Conservation (phyloP, 345 rosid species). For the Acer yangbiense region DNA sequence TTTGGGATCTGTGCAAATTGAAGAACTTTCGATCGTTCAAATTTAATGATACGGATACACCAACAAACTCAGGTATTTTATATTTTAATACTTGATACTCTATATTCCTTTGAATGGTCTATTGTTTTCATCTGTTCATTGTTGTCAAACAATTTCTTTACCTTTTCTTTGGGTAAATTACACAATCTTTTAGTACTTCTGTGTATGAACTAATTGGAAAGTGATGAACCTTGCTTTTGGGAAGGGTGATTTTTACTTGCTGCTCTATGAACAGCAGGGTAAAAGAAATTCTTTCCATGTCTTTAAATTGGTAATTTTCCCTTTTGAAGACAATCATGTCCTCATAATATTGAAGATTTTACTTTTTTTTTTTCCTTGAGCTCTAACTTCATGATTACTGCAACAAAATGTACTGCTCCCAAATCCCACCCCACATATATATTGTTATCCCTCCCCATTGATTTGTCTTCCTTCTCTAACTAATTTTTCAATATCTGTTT, state of each 20-base stretch:
- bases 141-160: not conserved
- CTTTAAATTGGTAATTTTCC: no score
- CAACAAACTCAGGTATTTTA: slow-evolving; percentile 78
- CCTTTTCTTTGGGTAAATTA: not conserved
- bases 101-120: not conserved
- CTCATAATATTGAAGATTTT: no score
- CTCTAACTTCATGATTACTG: no score
- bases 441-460: no score
- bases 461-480: no score
- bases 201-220: slow-evolving; percentile 5
- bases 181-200: not conserved
- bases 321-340: no score
- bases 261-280: no score
- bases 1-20: slow-evolving; percentile 97
- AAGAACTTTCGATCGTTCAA: slow-evolving; percentile 82
- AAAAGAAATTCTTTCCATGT: no score
- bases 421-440: no score
- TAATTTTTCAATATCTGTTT: no score
- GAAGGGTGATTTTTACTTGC: not conserved
- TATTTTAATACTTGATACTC: not conserved
- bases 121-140: not conserved
- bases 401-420: no score
- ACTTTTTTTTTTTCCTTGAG: no score
- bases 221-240: slow-evolving; percentile 7
- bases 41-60: slow-evolving; percentile 56